Percentiles rank a stretch among this genome's conserved stretches.
phyloP scores from a whole-genome alignment of 2,329 filamentous ascomycete species.

The Zalaria sp. region DNA sequence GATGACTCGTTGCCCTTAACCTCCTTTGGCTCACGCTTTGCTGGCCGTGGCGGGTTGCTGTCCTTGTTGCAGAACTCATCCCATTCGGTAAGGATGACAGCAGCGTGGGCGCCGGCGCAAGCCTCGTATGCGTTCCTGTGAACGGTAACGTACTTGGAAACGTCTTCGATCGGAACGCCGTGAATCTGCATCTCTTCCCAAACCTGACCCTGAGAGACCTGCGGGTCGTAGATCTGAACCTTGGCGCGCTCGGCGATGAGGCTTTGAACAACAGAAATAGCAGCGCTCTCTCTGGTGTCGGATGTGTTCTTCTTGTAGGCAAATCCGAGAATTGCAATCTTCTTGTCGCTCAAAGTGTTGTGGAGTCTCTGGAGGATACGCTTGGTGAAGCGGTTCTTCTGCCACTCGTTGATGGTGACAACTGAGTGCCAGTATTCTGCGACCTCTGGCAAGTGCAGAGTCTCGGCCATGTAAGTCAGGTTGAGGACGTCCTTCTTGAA shows the following conservation, averaged over 20 bases:
- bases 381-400: slow-evolving; percentile 53
- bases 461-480: slow-evolving; percentile 59
- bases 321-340: slow-evolving; percentile 57
- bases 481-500: slow-evolving; percentile 71
- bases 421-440: slow-evolving; percentile 64
- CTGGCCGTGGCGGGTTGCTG: slow-evolving; percentile 1
- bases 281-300: slow-evolving; percentile 58
- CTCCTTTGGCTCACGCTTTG: slow-evolving; percentile 1
- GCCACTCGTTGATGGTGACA: slow-evolving; percentile 63
- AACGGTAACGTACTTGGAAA: slow-evolving; percentile 15
- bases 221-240: slow-evolving; percentile 55
- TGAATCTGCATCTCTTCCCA: slow-evolving; percentile 15
- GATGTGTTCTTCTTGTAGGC: slow-evolving; percentile 71
- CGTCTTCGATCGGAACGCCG: slow-evolving; percentile 9
- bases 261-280: slow-evolving; percentile 51
- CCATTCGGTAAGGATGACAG: slow-evolving; percentile 21
- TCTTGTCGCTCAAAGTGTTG: slow-evolving; percentile 55
- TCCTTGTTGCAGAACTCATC: slow-evolving; percentile 20
- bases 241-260: slow-evolving; percentile 50
- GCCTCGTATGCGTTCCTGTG: slow-evolving; percentile 17
- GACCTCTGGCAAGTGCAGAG: slow-evolving; percentile 54
- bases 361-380: slow-evolving; percentile 53
- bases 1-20: not conserved
- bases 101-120: slow-evolving; percentile 18
- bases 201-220: slow-evolving; percentile 20